Evolutionary conservation across 2,329 filamentous ascomycete genomes (phyloP).

Genomic region (Mariannaea elegans): DNA sequence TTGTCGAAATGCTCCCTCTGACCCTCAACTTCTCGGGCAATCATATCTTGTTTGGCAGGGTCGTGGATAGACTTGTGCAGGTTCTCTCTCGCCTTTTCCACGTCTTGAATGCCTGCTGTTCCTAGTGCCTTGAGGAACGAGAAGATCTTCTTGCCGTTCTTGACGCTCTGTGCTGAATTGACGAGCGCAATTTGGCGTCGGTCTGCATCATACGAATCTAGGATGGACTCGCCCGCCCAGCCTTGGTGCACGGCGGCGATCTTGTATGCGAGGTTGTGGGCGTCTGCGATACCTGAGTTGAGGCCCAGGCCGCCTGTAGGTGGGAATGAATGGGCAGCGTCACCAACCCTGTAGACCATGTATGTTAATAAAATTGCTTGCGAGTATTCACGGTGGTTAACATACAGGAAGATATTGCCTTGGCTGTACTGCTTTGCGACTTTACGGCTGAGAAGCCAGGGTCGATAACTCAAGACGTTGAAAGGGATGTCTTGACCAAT

Average conservation of each 20-base stretch:
- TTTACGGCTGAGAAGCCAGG: slow-evolving; percentile 47
- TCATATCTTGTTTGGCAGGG: slow-evolving; percentile 39
- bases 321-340: slow-evolving; percentile 46
- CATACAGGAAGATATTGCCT: slow-evolving; percentile 30
- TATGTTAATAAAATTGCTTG: neutral
- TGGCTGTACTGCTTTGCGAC: slow-evolving; percentile 49
- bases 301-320: slow-evolving; percentile 45
- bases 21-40: slow-evolving; percentile 45
- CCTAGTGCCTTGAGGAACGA: slow-evolving; percentile 50
- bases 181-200: slow-evolving; percentile 49
- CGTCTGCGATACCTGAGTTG: slow-evolving; percentile 45
- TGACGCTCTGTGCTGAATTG: slow-evolving; percentile 53
- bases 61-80: slow-evolving; percentile 32
- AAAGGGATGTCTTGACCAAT: slow-evolving; percentile 46
- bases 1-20: slow-evolving; percentile 55
- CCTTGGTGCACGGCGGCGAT: slow-evolving; percentile 47
- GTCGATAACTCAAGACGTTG: slow-evolving; percentile 50
- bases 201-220: slow-evolving; percentile 50
- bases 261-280: slow-evolving; percentile 47
- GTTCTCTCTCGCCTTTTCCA: slow-evolving; percentile 34
- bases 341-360: slow-evolving; percentile 25
- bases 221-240: slow-evolving; percentile 39
- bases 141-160: slow-evolving; percentile 55
- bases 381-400: too few relatives aligned
- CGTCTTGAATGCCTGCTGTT: slow-evolving; percentile 41